Evolutionary conservation across 352 stramenopile genomes (phyloP), one percentile per base, ranked within the genome.

Genomic region (Blastocystis sp.): DNA sequence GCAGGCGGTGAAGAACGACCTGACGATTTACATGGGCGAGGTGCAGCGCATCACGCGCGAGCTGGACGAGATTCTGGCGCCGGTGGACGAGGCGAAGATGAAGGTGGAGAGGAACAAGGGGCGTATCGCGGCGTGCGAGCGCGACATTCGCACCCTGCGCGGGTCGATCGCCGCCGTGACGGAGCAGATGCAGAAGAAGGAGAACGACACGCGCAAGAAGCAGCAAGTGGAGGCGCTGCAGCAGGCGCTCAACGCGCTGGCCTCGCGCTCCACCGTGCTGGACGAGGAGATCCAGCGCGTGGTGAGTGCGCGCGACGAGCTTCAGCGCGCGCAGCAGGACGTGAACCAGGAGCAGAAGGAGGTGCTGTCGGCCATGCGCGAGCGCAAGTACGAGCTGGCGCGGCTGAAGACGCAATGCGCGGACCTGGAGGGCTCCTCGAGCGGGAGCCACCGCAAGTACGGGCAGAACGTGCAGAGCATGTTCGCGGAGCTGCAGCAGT

Each of bases 1-100:
- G 5, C 23, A 77, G 10, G 43, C 14, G 9, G 41, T 61, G 19
- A 56, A 56, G 67, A 77, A 77, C 21, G 67, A 77, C 19, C 0
- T 74, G 64, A 74, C n/a, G 23, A 23, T 74, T 19, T 41, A 74
- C n/a, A 74, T 74, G 64, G 64, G 43, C 14, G 64, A 74, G 19
- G 14, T n/a, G 64, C 7, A 74, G 64, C 23, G 40, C 7, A 19
- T 74, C 17, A 48, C 21, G 38, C 3, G 17, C 5, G 67, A 77
- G 43, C 17, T 77, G 67, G 23, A 77, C 19, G 67, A 40, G 11
- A 23, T 60, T 4, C 43, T 77, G 23, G 40, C 14, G 17, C 67
- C 67, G 10, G 14, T 40, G 23, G 67, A 77, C 21, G 67, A 60
- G 11, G 67, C 67, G 2, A 21, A 77, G 9, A 48, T 77, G 40